Evolutionary conservation across 2,329 filamentous ascomycete species (phyloP).

Genomic region (Hypomyces perniciosus): DNA sequence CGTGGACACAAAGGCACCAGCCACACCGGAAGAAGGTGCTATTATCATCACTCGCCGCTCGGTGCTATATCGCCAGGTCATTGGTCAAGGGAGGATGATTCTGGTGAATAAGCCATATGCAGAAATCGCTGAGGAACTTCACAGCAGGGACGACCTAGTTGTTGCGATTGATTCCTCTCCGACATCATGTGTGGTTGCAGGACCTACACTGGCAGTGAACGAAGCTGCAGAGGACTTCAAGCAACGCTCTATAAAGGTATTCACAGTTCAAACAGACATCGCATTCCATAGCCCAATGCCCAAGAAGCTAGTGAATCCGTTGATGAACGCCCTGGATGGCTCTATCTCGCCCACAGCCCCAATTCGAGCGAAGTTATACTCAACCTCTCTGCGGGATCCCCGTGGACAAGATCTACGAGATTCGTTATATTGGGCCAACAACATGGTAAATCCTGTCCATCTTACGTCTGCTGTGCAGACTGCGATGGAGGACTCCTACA

Average conservation of each 20-base stretch:
- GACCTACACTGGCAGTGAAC: not conserved
- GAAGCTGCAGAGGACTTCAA: not conserved
- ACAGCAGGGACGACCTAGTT: not conserved
- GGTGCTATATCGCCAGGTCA: slow-evolving; percentile 1
- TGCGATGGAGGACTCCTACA: slow-evolving; percentile 7
- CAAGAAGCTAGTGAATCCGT: not conserved
- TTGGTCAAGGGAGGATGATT: slow-evolving; percentile 7
- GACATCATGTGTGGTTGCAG: slow-evolving; percentile 7
- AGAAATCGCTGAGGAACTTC: not conserved
- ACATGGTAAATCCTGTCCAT: slow-evolving; percentile 13
- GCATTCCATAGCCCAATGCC: slow-evolving; percentile 13
- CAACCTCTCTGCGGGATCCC: slow-evolving; percentile 7
- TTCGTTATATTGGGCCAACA: slow-evolving; percentile 12
- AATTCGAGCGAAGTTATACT: slow-evolving; percentile 6
- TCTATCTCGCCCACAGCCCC: not conserved
- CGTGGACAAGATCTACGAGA: slow-evolving; percentile 1
- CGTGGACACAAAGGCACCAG: too few relatives aligned
- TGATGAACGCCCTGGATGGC: not conserved
- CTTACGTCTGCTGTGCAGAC: slow-evolving; percentile 7
- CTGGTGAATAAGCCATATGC: slow-evolving; percentile 2
- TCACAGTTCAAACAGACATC: slow-evolving; percentile 10
- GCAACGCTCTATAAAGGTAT: not conserved
- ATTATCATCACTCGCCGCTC: slow-evolving; percentile 6
- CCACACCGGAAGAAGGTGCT: slow-evolving; percentile 10
- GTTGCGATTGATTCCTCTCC: slow-evolving; percentile 13